Conservation (phyloP, 208 protist genomes). For the Naegleria gruberi region DNA sequence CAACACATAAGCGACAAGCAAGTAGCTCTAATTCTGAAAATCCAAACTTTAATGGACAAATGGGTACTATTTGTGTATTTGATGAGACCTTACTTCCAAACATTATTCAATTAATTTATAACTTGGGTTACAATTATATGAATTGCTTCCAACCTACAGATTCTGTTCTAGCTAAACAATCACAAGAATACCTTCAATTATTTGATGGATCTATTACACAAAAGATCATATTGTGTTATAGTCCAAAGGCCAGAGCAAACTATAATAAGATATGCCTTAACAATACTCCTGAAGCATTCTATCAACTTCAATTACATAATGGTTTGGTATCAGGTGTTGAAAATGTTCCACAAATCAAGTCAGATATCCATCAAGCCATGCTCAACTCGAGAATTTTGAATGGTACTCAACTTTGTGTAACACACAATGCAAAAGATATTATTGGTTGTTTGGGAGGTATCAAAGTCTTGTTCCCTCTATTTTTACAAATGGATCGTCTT, state of each 20-base stretch:
- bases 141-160: slow-evolving; percentile 3
- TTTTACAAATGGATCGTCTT: slow-evolving; percentile 12
- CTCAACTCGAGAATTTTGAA: background rate
- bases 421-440: slow-evolving; percentile 17
- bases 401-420: slow-evolving; percentile 18
- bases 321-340: background rate
- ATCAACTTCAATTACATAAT: background rate
- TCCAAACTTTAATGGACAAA: slow-evolving; percentile 18
- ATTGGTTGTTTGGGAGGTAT: slow-evolving; percentile 26
- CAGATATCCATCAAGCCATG: background rate
- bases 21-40: background rate
- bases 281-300: background rate
- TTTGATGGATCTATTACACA: slow-evolving; percentile 8
- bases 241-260: background rate
- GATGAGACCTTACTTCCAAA: background rate
- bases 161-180: background rate
- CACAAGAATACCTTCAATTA: background rate
- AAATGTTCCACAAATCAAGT: background rate
- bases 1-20: background rate
- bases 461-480: slow-evolving; percentile 15
- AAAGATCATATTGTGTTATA: slow-evolving; percentile 15
- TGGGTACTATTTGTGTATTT: slow-evolving; percentile 22
- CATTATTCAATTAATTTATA: background rate
- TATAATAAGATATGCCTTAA: background rate
- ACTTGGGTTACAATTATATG: background rate